Evolutionary conservation across 1,139 yeast genomes (phyloP).

Genomic region (Scheffersomyces titani): DNA sequence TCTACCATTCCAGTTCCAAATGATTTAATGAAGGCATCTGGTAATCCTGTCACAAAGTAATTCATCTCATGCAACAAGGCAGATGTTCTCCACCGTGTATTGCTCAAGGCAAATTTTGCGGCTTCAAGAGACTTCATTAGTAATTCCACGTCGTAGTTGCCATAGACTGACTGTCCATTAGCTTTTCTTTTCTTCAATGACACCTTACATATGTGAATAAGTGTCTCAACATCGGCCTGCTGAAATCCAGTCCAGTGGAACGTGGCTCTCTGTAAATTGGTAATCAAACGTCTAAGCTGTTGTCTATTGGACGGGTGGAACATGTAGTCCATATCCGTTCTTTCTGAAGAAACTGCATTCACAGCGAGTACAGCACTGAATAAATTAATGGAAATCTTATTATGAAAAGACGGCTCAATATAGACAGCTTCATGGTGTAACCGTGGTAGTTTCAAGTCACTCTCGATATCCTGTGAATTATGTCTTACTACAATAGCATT

Average conservation of each 20-base stretch:
- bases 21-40: conserved; percentile 35
- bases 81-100: conserved; percentile 57
- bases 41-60: conserved; percentile 48
- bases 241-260: conserved; percentile 77
- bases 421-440: conserved; percentile 59
- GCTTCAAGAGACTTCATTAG: conserved; percentile 42
- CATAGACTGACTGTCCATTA: conserved; percentile 29
- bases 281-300: conserved; percentile 56
- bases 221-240: conserved; percentile 52
- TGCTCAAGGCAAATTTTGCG: conserved; percentile 50
- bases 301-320: conserved; percentile 59
- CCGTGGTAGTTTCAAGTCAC: conserved; percentile 59
- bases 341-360: conserved; percentile 71
- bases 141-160: conserved; percentile 36
- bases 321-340: conserved; percentile 69
- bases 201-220: conserved; percentile 49
- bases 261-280: conserved; percentile 65
- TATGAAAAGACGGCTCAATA: conserved; percentile 61
- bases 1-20: conserved; percentile 46
- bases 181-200: conserved; percentile 38
- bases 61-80: conserved; percentile 66
- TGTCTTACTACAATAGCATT: conserved; percentile 57
- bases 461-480: conserved; percentile 49
- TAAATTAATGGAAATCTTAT: conserved; percentile 58
- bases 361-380: conserved; percentile 69